Base-by-base conservation (phyloP, 2,329 filamentous ascomycete species). In the Stagonosporopsis rhizophila region DNA sequence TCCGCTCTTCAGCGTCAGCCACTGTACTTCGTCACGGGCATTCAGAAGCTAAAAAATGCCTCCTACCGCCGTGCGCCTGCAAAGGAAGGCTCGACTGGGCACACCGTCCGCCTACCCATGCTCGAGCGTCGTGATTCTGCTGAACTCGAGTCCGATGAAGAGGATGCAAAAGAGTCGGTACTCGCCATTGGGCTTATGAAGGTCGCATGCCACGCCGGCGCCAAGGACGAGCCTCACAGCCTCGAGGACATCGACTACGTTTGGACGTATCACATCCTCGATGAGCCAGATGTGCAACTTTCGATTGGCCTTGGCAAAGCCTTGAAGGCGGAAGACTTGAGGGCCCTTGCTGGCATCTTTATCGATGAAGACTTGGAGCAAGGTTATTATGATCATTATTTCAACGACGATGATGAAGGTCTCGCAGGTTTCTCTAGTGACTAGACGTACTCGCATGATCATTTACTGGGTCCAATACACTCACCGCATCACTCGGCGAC, bases 1-100 rank as follows among this genome's bases (percentile, higher is more conserved):
- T 62, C 66, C 48, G 61, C 65, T 78, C 19, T 78, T 80, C 44
- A 79, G 78, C 67, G 87, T 84, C 61, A 61, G 40, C 63, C 68
- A 11, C 55, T 72, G 8, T 74, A 71, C 62, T 60, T 83, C 78
- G 42, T 81, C 75, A 51, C 82, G 70, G 1, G 78, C 73, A 15
- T 76, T 66, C 3, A 85, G 79, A 68, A 88, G 84, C 44, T 71
- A 32, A 64, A 57, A 6, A 70, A 67, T 30, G 64, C 67, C 23
- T 58, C 56, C 3, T 68, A 66, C 59, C 61, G 59, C 41, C 49
- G 44, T 8, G 48, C 58, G 2, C 32, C 50, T 17, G 40, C 50
- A 6, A 55, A 46, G n/a, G 58, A 64, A 20, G 59, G 51, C 27
- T 52, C 53, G 12, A 45, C 45, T 27, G 37, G 50, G 15, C 30